A percentile compares a stretch with the other conserved stretches of the same genome.
Conservation (phyloP, 768 basidiomycete species). For the Cystoderma amianthinum region DNA sequence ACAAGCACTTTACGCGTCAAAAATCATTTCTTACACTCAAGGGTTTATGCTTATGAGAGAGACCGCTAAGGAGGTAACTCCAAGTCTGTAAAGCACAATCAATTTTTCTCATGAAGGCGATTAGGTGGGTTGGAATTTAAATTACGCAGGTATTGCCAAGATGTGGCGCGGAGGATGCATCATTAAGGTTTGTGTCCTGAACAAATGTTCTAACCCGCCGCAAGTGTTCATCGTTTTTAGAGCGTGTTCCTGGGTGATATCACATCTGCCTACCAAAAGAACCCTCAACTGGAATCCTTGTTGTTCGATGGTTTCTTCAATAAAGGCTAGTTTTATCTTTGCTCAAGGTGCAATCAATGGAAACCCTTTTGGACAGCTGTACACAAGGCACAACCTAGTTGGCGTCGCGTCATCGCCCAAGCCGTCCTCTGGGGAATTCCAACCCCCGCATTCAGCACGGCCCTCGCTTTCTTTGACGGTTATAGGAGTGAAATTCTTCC, state of each 20-base stretch:
- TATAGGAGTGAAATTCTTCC: slow-evolving; percentile 94
- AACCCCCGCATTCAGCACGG: slow-evolving; percentile 96
- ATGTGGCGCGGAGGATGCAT: slow-evolving; percentile 99
- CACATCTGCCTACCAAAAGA: slow-evolving; percentile 85
- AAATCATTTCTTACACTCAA: slow-evolving; percentile 99
- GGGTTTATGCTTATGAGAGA: slow-evolving; percentile 99
- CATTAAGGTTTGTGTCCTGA: slow-evolving; percentile 62
- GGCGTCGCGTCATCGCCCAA: slow-evolving; percentile 96
- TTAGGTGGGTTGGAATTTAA: slow-evolving; percentile 85
- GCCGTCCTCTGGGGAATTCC: slow-evolving; percentile 97
- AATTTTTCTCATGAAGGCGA: background rate
- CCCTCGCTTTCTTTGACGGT: slow-evolving; percentile 97
- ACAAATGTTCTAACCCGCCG: background rate
- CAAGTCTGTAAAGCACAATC: background rate
- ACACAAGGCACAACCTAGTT: slow-evolving; percentile 93
- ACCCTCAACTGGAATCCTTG: slow-evolving; percentile 78
- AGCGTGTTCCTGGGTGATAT: slow-evolving; percentile 95
- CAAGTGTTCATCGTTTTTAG: slow-evolving; percentile 18
- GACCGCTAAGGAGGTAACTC: slow-evolving; percentile 82
- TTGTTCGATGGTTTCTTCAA: slow-evolving; percentile 98
- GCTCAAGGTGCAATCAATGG: too few species aligned
- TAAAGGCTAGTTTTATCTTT: slow-evolving; percentile 51
- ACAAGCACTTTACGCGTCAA: slow-evolving; percentile 98
- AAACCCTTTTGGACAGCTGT: slow-evolving; percentile 56
- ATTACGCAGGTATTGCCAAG: slow-evolving; percentile 94